A percentile compares a stretch with the other conserved stretches of the same genome.
Conservation (phyloP, 306 rosid genomes). For the Trifolium repens region DNA sequence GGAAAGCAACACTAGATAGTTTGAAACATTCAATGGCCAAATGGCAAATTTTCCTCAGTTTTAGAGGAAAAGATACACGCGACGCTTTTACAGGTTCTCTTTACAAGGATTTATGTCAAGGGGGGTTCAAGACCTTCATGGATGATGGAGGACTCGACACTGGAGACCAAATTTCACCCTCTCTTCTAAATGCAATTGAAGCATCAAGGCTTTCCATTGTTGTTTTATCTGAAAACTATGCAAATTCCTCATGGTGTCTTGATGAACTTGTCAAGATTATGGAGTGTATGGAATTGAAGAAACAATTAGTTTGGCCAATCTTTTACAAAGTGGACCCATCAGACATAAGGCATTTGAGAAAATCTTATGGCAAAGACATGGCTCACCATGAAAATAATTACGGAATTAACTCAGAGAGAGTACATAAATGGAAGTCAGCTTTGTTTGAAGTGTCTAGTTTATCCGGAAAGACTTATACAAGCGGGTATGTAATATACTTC, state of each 20-base stretch:
- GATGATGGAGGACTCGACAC: neutral
- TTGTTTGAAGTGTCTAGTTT: constrained; percentile 12
- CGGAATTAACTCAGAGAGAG: neutral
- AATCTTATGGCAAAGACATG: neutral
- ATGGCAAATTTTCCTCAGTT: constrained; percentile 4
- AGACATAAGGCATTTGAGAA: constrained; percentile 16
- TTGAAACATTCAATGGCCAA: neutral
- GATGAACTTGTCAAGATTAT: constrained; percentile 29
- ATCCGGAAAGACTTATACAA: neutral
- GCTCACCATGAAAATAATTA: neutral
- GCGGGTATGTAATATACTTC: constrained; percentile 3
- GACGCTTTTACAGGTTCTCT: constrained; percentile 6
- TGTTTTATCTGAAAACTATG: constrained; percentile 28
- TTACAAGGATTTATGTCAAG: neutral
- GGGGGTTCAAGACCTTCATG: constrained; percentile 25
- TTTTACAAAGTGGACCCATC: constrained; percentile 37
- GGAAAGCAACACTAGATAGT: constrained; percentile 20
- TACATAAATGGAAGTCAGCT: constrained; percentile 22
- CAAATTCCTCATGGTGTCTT: constrained; percentile 21
- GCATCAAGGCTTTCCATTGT: constrained; percentile 20
- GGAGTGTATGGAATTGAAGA: constrained; percentile 9
- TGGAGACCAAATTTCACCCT: constrained; percentile 24
- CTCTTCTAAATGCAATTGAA: constrained; percentile 5
- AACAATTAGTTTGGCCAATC: constrained; percentile 30
- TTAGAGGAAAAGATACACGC: constrained; percentile 7